These are phyloP conservation scores for Plasmopara halstedii DNA, from an alignment of 352 stramenopile genomes.

Conservation along the genomic window DNA sequence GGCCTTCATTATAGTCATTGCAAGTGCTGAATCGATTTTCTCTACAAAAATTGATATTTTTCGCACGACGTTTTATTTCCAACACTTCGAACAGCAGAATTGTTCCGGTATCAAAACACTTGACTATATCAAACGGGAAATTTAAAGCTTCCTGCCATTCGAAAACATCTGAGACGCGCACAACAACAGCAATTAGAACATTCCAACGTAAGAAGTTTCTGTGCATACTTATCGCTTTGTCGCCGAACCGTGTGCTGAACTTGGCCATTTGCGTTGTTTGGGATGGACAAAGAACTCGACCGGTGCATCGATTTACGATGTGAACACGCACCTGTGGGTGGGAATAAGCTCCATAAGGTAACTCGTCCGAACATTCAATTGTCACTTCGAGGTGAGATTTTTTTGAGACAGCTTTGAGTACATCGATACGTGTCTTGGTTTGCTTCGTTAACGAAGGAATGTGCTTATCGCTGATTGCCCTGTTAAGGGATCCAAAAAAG, in stretches of 20 bases:
- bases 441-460: slow-evolving; percentile 13
- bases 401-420: slow-evolving; percentile 7
- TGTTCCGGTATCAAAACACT: slow-evolving; percentile 31
- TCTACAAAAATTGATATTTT: slow-evolving; percentile 14
- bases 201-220: neutral
- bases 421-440: slow-evolving; percentile 16
- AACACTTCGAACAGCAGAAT: slow-evolving; percentile 55
- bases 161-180: slow-evolving; percentile 27
- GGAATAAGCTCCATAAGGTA: slow-evolving; percentile 39
- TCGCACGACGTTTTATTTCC: slow-evolving; percentile 17
- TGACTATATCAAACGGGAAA: slow-evolving; percentile 22
- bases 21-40: slow-evolving; percentile 19
- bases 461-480: slow-evolving; percentile 20
- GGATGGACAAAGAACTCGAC: slow-evolving; percentile 23
- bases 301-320: slow-evolving; percentile 44
- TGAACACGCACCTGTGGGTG: slow-evolving; percentile 39
- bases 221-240: slow-evolving; percentile 8
- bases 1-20: slow-evolving; percentile 19
- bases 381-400: slow-evolving; percentile 29
- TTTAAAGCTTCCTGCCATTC: slow-evolving; percentile 41
- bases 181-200: neutral
- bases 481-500: slow-evolving; percentile 22
- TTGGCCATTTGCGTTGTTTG: slow-evolving; percentile 19
- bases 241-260: slow-evolving; percentile 4
- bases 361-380: slow-evolving; percentile 36